Evolutionary conservation across 2,329 filamentous ascomycete genomes (phyloP).

Genomic region (Claviceps purpurea): DNA sequence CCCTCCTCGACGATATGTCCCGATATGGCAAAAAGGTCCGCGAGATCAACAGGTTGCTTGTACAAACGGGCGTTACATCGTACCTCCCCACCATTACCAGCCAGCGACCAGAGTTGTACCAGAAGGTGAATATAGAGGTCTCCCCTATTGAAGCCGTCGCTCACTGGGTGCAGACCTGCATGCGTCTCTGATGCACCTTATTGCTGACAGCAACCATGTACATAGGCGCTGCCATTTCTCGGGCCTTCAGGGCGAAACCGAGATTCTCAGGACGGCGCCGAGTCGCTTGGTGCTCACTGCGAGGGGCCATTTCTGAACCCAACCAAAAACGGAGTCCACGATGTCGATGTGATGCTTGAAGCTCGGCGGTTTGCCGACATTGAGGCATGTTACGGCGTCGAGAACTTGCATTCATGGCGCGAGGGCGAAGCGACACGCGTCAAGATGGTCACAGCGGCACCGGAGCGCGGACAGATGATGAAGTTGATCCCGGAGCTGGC

Average conservation of each 20-base stretch:
- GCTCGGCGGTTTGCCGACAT: constrained; percentile 53
- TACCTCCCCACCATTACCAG: constrained; percentile 80
- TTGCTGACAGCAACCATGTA: neutral
- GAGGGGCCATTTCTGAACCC: constrained; percentile 82
- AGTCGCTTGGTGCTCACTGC: constrained; percentile 80
- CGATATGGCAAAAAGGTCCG: constrained; percentile 61
- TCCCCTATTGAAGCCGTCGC: neutral
- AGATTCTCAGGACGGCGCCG: constrained; percentile 55
- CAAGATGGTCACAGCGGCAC: constrained; percentile 76
- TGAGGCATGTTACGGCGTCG: constrained; percentile 55
- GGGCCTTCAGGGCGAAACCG: constrained; percentile 54
- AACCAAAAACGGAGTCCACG: constrained; percentile 78
- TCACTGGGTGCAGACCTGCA: neutral
- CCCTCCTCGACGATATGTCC: constrained; percentile 52
- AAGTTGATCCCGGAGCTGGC: constrained; percentile 53
- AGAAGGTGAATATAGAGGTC: constrained; percentile 37
- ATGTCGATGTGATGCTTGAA: constrained; percentile 53
- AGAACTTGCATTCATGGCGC: constrained; percentile 42
- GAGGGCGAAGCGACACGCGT: constrained; percentile 33
- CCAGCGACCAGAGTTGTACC: constrained; percentile 68
- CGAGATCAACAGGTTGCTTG: constrained; percentile 56
- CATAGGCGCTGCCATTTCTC: constrained; percentile 57
- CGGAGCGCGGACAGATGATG: constrained; percentile 62
- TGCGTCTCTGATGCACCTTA: neutral
- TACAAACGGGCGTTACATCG: constrained; percentile 72